These are phyloP conservation scores for Dissophora ornata DNA, from an alignment of 192 early-diverging fungal genomes.

Conservation along the genomic window DNA sequence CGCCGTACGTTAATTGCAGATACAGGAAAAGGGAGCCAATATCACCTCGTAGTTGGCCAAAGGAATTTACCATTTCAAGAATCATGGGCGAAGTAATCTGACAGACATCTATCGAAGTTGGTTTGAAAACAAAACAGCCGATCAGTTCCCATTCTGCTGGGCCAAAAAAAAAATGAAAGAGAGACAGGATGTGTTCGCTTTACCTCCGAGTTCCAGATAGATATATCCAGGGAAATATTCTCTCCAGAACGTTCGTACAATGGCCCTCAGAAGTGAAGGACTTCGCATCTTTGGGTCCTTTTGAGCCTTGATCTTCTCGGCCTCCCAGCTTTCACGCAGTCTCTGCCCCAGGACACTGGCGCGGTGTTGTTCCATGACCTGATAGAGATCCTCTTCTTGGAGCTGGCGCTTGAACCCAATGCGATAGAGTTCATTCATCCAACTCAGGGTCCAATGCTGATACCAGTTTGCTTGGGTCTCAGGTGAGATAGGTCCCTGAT, in stretches of 20 bases:
- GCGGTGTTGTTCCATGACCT: slow-evolving; percentile 26
- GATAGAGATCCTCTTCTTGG: slow-evolving; percentile 47
- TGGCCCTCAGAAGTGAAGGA: slow-evolving; percentile 17
- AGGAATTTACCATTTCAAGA: slow-evolving; percentile 9
- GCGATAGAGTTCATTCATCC: slow-evolving; percentile 39
- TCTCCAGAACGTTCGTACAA: slow-evolving; percentile 17
- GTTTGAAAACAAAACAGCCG: too few species aligned
- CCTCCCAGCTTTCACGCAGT: too few species aligned
- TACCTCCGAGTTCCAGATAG: slow-evolving; percentile 24
- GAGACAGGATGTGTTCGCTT: too few species aligned
- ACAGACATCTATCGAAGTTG: slow-evolving; percentile 2
- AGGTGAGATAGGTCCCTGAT: slow-evolving; percentile 23
- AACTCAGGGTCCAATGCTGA: slow-evolving; percentile 22
- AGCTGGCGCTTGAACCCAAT: slow-evolving; percentile 39
- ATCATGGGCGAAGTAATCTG: slow-evolving; percentile 8
- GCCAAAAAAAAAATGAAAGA: too few species aligned
- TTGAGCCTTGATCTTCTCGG: neutral
- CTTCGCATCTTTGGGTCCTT: neutral
- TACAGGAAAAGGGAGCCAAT: too few species aligned
- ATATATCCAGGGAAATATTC: slow-evolving; percentile 12
- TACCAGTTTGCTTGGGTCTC: slow-evolving; percentile 34
- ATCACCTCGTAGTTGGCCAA: too few species aligned
- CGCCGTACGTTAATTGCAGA: neutral
- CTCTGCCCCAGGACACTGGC: slow-evolving; percentile 8
- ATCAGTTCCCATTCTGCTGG: too few species aligned